Conservation (phyloP, 2,329 filamentous ascomycete genomes). For the Penicillium sclerotiorum region DNA sequence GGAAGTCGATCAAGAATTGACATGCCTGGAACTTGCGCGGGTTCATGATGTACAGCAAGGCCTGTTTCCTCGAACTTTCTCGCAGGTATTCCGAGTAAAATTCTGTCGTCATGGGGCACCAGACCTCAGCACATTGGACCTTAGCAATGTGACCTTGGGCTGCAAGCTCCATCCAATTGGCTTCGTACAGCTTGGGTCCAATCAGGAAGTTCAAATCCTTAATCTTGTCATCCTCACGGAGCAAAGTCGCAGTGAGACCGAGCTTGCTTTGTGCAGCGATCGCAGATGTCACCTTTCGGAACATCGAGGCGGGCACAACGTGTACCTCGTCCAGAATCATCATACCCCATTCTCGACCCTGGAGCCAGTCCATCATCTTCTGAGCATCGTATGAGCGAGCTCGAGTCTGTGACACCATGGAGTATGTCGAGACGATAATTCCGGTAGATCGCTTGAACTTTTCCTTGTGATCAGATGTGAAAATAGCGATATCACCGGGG, state of each 20-base stretch:
- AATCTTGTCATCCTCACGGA: slow-evolving; percentile 98
- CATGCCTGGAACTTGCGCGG: slow-evolving; percentile 95
- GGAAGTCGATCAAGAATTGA: slow-evolving; percentile 97
- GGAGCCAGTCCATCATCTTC: slow-evolving; percentile 97
- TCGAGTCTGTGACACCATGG: slow-evolving; percentile 93
- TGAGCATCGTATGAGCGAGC: slow-evolving; percentile 88
- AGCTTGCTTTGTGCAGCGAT: slow-evolving; percentile 96
- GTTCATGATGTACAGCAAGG: slow-evolving; percentile 92
- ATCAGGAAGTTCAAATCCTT: slow-evolving; percentile 96
- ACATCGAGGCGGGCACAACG: slow-evolving; percentile 95
- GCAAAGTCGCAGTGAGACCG: slow-evolving; percentile 87
- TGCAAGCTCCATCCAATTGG: slow-evolving; percentile 98
- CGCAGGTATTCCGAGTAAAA: slow-evolving; percentile 94
- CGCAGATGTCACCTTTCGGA: slow-evolving; percentile 86
- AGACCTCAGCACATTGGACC: slow-evolving; percentile 97
- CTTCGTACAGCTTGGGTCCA: slow-evolving; percentile 95
- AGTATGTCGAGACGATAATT: slow-evolving; percentile 96
- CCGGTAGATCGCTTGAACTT: slow-evolving; percentile 85
- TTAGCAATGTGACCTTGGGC: slow-evolving; percentile 96
- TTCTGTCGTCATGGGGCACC: slow-evolving; percentile 98
- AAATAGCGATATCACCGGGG: slow-evolving; percentile 88
- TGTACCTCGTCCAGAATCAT: slow-evolving; percentile 98
- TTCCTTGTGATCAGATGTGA: slow-evolving; percentile 90
- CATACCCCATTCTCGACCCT: slow-evolving; percentile 88
- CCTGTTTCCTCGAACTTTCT: slow-evolving; percentile 66